A percentile compares a stretch with the other conserved stretches of the same genome.
Evolutionary conservation across 495 filamentous ascomycete genomes (phyloP).

Genomic region (Cercophora newfieldiana): DNA sequence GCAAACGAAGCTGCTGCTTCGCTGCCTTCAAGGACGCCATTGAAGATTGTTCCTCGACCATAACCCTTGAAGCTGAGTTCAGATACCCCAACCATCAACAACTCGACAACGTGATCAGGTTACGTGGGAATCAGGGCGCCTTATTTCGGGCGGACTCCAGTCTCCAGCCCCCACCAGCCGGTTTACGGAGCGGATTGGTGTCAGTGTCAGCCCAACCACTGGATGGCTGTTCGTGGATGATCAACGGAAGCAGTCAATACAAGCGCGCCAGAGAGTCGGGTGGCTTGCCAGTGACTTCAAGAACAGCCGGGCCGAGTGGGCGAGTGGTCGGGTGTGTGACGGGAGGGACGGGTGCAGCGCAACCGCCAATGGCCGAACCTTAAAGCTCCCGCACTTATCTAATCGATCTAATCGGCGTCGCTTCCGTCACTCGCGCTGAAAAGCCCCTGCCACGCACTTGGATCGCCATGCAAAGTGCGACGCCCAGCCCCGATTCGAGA

Average conservation of each 20-base stretch:
- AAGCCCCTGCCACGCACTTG: neutral
- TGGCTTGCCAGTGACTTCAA: neutral
- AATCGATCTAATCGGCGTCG: slow-evolving; percentile 22
- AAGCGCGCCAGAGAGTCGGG: too few relatives aligned
- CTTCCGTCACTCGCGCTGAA: neutral
- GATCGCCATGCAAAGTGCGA: neutral
- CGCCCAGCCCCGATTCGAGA: neutral
- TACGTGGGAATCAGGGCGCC: neutral
- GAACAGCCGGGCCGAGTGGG: neutral
- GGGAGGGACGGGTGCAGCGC: neutral
- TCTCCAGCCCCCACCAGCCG: too few relatives aligned
- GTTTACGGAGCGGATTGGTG: too few relatives aligned
- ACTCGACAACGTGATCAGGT: neutral
- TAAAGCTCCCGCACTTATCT: slow-evolving; percentile 13
- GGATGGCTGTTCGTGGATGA: too few relatives aligned
- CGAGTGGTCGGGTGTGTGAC: neutral
- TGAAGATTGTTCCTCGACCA: neutral
- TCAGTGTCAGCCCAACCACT: too few relatives aligned
- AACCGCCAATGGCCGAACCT: neutral
- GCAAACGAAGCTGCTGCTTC: slow-evolving; percentile 71
- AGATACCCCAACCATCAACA: neutral
- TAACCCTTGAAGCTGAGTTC: neutral
- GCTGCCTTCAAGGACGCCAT: slow-evolving; percentile 47
- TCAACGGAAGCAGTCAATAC: too few relatives aligned
- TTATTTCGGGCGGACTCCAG: too few relatives aligned